Evolutionary conservation across 257 asterid species (phyloP).

Genomic region (Penstemon barbatus): DNA sequence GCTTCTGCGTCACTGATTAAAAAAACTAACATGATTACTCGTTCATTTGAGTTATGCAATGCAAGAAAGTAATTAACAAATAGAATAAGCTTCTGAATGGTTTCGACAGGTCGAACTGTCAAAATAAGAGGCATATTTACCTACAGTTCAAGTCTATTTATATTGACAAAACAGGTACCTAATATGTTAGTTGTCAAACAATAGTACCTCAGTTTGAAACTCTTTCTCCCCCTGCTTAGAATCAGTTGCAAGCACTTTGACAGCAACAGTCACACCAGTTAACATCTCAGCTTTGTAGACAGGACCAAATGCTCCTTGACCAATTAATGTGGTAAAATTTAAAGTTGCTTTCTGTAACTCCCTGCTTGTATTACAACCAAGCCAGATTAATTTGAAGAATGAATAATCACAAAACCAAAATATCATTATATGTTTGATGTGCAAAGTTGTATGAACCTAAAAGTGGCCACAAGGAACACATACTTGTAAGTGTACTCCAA

Average conservation of each 20-base stretch:
- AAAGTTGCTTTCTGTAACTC: slow-evolving; percentile 88
- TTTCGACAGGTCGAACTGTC: neutral
- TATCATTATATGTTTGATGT: slow-evolving; percentile 3
- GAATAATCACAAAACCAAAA: neutral
- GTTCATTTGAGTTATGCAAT: neutral
- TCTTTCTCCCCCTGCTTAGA: slow-evolving; percentile 96
- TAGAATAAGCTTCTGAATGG: neutral
- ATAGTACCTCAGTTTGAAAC: slow-evolving; percentile 85
- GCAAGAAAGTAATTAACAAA: neutral
- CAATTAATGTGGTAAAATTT: slow-evolving; percentile 83
- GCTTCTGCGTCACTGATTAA: too few relatives aligned
- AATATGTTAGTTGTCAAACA: slow-evolving; percentile 10
- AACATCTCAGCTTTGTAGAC: slow-evolving; percentile 89
- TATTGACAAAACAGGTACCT: neutral
- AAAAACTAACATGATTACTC: too few relatives aligned
- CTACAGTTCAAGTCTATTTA: neutral
- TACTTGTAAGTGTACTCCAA: slow-evolving; percentile 87
- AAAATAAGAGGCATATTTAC: neutral
- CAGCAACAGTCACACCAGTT: slow-evolving; percentile 85
- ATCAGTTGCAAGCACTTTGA: slow-evolving; percentile 88
- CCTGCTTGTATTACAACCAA: slow-evolving; percentile 49
- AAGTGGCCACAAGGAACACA: slow-evolving; percentile 1
- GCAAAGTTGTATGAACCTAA: slow-evolving; percentile 15
- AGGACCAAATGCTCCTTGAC: slow-evolving; percentile 94
- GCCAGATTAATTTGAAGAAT: slow-evolving; percentile 16